A percentile compares a stretch with the other conserved stretches of the same genome.
Evolutionary conservation across 306 rosid genomes (phyloP).

Genomic region (Sesbania bispinosa): DNA sequence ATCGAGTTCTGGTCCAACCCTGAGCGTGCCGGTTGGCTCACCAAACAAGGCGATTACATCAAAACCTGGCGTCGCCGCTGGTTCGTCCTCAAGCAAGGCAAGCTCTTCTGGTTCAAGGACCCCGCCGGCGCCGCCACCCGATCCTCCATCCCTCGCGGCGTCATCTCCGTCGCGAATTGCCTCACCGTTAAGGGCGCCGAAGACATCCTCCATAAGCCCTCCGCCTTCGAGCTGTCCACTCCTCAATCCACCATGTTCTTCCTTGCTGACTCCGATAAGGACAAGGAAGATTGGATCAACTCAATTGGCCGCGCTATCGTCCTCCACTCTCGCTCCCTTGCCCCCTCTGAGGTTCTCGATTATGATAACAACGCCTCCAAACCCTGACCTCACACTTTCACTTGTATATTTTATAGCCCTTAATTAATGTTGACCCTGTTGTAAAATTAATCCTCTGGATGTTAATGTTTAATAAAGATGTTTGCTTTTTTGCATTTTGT

Average conservation of each 20-base stretch:
- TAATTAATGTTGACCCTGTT: background rate
- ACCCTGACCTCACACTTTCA: too few species aligned
- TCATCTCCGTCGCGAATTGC: constrained; percentile 40
- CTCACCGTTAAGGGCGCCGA: constrained; percentile 60
- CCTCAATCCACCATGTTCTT: constrained; percentile 50
- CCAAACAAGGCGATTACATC: constrained; percentile 42
- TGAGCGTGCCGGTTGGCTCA: constrained; percentile 34
- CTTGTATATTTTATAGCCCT: too few species aligned
- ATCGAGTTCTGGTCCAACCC: constrained; percentile 38
- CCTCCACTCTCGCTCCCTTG: constrained; percentile 55
- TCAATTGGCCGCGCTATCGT: constrained; percentile 70
- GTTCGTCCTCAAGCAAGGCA: constrained; percentile 42
- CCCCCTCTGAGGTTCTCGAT: constrained; percentile 62
- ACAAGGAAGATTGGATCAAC: constrained; percentile 68
- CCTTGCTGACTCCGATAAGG: constrained; percentile 56
- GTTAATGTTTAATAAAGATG: background rate
- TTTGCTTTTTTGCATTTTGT: background rate
- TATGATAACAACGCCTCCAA: constrained; percentile 31
- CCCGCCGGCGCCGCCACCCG: constrained; percentile 9
- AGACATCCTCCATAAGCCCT: constrained; percentile 45
- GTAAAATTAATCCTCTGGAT: background rate
- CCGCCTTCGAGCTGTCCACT: constrained; percentile 48
- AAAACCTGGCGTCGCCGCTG: constrained; percentile 44
- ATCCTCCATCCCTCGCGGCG: constrained; percentile 35
- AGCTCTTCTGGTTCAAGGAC: constrained; percentile 44